Base-by-base conservation (phyloP, 2,329 filamentous ascomycete species). In the Xylaria sp. region DNA sequence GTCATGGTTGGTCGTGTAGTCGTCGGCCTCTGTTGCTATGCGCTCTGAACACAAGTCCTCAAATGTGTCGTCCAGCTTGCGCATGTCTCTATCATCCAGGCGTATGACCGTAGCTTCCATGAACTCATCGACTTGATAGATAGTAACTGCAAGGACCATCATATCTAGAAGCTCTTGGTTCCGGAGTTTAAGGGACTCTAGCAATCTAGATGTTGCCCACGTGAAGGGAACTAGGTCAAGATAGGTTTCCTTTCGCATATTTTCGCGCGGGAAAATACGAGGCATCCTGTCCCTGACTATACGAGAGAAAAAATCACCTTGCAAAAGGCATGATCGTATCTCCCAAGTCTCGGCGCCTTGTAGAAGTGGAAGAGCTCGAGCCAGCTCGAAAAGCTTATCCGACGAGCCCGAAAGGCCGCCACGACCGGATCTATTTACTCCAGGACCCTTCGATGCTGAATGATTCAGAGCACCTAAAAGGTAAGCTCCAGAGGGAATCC, bases 141-240 rank as follows among this genome's bases (percentile, higher is more conserved):
- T 51, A 51, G 48, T 51, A 25, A 51, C 48, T 2, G 48, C 48
- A 51, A 51, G 48, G 23, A 51, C 48, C 48, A 51, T 51, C 48
- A 51, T 51, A 28, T 51, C 48, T 20, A 51, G 48, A 13, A 51
- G 48, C 20, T 51, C 48, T 23, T 51, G 48, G 12, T 51, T 51
- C 15, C 48, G 48, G 12, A 51, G 48, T 51, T 23, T 51, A 25
- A 28, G 23, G 3, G 48, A 13, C 20, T 51, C 48, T 13, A 51
- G 15, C 20, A 25, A 10, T 15, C 48, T 51, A 25, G 48, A 51
- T 25, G 48, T 2, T 51, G 48, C 48, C 48, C 48, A 51, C 10
- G 48, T 51, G 48, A 51, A 51, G 20, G 48, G 48, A 51, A 51
- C 48, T 25, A 51, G 13, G 20, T 51, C 23, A 25, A 51, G 48